Conservation (phyloP, 1,284 basidiomycete species). For the Puccinia hordei region DNA sequence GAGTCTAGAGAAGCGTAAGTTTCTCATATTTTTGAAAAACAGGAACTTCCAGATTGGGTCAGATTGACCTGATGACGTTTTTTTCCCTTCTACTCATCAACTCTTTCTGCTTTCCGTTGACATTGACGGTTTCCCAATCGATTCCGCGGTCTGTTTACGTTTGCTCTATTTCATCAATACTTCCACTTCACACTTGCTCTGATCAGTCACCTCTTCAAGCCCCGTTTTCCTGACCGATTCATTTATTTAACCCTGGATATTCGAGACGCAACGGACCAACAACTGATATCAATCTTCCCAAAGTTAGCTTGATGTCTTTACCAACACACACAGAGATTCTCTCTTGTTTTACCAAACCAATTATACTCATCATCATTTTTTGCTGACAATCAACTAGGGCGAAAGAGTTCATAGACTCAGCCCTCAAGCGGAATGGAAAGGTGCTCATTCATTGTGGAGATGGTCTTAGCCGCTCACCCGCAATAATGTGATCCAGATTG, state of each 20-base stretch:
- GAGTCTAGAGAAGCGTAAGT: slow-evolving; percentile 64
- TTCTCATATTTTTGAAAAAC: background rate
- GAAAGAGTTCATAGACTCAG: slow-evolving; percentile 75
- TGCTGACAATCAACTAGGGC: slow-evolving; percentile 63
- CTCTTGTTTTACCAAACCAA: background rate
- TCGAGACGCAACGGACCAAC: slow-evolving; percentile 72
- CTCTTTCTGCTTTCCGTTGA: background rate
- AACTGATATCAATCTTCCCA: slow-evolving; percentile 55
- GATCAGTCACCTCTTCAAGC: slow-evolving; percentile 68
- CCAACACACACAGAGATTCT: too few species aligned
- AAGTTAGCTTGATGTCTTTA: too few species aligned
- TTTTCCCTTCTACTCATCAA: slow-evolving; percentile 17
- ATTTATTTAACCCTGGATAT: slow-evolving; percentile 80
- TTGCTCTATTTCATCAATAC: background rate
- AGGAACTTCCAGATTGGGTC: slow-evolving; percentile 12
- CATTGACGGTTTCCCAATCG: background rate
- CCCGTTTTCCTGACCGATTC: slow-evolving; percentile 79
- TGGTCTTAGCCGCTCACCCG: slow-evolving; percentile 60
- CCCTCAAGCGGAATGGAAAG: slow-evolving; percentile 69
- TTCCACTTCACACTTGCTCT: background rate
- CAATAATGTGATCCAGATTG: slow-evolving; percentile 54
- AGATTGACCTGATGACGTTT: too few species aligned
- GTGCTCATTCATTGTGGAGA: slow-evolving; percentile 90
- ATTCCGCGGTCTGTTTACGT: background rate
- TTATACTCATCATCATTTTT: slow-evolving; percentile 34